These are phyloP conservation scores for Flagelloscypha sp. DNA, from an alignment of 768 basidiomycete genomes.

Conservation along the genomic window DNA sequence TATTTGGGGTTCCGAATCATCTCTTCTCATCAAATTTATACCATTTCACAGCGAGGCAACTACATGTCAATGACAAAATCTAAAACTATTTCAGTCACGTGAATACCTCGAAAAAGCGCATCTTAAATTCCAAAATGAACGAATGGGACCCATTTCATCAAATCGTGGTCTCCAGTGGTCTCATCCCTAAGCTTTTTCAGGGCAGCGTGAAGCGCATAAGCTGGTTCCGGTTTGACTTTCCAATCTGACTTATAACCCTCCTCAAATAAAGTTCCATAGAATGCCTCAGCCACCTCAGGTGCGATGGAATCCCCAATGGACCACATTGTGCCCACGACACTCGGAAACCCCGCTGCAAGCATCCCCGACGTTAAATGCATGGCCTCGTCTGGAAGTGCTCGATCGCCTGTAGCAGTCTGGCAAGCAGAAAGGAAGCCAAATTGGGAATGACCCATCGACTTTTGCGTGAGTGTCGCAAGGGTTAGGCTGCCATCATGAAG, in stretches of 20 bases:
- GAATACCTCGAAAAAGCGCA: no score
- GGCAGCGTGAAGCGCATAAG: constrained; percentile 10
- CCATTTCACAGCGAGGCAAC: no score
- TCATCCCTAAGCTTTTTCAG: neutral
- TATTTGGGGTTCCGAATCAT: no score
- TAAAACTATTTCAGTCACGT: no score
- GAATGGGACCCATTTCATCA: constrained; percentile 1
- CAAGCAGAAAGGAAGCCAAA: constrained; percentile 25
- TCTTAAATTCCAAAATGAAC: constrained; percentile 5
- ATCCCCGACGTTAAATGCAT: constrained; percentile 23
- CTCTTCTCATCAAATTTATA: no score
- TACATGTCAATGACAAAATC: no score
- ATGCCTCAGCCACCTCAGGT: constrained; percentile 5
- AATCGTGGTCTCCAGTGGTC: neutral
- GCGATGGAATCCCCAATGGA: constrained; percentile 20
- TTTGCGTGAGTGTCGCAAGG: constrained; percentile 16
- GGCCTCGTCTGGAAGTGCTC: constrained; percentile 17
- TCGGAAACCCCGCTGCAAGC: constrained; percentile 21
- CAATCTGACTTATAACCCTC: no score
- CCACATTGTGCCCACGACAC: constrained; percentile 28
- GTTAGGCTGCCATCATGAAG: constrained; percentile 15
- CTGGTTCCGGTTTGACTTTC: constrained; percentile 4
- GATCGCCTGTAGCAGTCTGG: constrained; percentile 18
- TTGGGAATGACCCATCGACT: constrained; percentile 9
- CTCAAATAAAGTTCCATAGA: constrained; percentile 9